A percentile compares a stretch with the other conserved stretches of the same genome.
Evolutionary conservation across 2,329 filamentous ascomycete species (phyloP).

Genomic region (Apiospora aurea): DNA sequence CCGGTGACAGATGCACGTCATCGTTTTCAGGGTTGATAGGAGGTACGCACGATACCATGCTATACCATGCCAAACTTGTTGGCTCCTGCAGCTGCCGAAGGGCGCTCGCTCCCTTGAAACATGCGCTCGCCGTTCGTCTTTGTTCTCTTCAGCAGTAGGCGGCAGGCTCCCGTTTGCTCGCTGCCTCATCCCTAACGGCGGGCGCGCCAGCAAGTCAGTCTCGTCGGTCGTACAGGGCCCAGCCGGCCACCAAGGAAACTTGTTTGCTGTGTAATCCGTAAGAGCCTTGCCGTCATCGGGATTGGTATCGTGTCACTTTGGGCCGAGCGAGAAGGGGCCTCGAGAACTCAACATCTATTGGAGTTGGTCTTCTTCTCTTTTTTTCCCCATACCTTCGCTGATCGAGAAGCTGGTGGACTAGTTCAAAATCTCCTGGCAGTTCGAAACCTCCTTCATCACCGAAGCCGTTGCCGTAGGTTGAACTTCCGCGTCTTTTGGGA

Average conservation of each 20-base stretch:
- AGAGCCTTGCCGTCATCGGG: slow-evolving; percentile 12
- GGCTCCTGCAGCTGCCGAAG: not conserved
- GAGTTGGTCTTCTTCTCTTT: not conserved
- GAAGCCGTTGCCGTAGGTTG: not conserved
- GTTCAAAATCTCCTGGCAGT: not conserved
- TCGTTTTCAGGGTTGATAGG: not conserved
- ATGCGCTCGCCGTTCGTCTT: not conserved
- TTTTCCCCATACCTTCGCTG: not conserved
- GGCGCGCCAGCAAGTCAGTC: not conserved
- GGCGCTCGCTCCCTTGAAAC: not conserved
- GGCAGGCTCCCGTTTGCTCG: slow-evolving; percentile 1
- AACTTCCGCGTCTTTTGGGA: not conserved
- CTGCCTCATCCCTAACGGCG: slow-evolving; percentile 3
- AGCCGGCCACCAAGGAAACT: not conserved
- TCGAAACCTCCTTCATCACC: not conserved
- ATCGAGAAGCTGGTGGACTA: not conserved
- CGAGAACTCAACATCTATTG: not conserved
- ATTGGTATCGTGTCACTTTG: slow-evolving; percentile 11
- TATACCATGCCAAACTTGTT: not conserved
- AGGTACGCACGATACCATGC: not conserved
- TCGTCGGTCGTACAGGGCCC: slow-evolving; percentile 5
- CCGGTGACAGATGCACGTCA: slow-evolving; percentile 3
- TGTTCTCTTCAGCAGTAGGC: not conserved
- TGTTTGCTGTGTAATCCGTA: slow-evolving; percentile 9
- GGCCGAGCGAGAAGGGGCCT: not conserved